Evolutionary conservation across 768 basidiomycete genomes (phyloP), one percentile per base, ranked within the genome.

Genomic region (Trametes cinnabarina): DNA sequence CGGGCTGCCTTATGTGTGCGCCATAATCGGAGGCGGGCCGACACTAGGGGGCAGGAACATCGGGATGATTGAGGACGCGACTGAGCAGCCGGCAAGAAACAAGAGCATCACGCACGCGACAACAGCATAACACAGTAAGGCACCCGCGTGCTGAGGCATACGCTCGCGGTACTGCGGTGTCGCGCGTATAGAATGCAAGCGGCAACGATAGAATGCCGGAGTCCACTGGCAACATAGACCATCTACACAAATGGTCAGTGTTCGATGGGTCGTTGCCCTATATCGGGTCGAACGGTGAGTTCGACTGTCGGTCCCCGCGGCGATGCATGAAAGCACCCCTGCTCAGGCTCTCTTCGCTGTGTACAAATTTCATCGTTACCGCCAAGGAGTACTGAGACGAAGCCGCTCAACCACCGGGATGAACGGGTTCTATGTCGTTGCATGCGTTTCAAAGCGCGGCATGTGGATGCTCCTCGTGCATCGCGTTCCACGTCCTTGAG

Each of bases 401-500:
- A 46, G 47, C 59, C 59, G 59, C 54, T 51, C 49, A 55, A 61
- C 48, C 43, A 10, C 48, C 59, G 49, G 44, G 28, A 55, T 54
- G 47, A 44, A 26, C 19, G 4, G 26, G 47, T 51, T 54, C 39
- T 32, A 51, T 51, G 58, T 53, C 51, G 58, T 44, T 48, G 35
- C 52, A 55, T 19, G 53, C 41, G 58, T 55, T 55, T 50, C 48
- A 42, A 60, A 26, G 42, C 25, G 40, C 58, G 58, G 49, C 52
- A 48, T 49, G 47, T 48, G 54, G 46, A 32, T 41, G 30, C 25
- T 43, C 51, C 58, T 59, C 51, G 51, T 59, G 58, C 47, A 48
- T 35, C 20, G 42, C 25, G 28, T 60, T 49, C 58, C 58, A 55
- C 52, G 58, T 51, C 58, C 58, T 55, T 60, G 58, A 51, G 53